Evolutionary conservation across 805 yeast species (phyloP), one percentile per base, ranked within the genome.

Genomic region (Lachancea lanzarotensis): DNA sequence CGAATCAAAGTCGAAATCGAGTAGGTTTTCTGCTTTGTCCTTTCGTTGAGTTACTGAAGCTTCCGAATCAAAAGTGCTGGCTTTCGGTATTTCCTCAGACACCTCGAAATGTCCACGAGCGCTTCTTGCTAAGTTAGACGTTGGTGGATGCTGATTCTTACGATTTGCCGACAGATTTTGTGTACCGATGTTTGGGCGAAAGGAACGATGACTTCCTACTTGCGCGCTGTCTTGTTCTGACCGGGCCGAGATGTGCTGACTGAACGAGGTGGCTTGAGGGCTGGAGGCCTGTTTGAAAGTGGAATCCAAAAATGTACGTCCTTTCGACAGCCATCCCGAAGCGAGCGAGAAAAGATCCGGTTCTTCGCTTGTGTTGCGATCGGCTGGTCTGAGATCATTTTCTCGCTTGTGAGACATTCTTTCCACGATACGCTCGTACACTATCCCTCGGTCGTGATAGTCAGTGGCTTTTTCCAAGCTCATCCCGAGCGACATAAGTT

Each of bases 401-500:
- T 29, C 13, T n/a, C 32, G n/a, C n/a, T n/a, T 35, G 20, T 12
- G 17, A 13, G 17, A 20, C 25, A 35, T 39, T 12, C 34, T 32
- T 5, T 36, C 39, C 11, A 49, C 10, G 30, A 57, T 11, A 15
- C 51, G 50, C 9, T 63, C 65, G 49, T 60, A 63, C 5, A 52
- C 32, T 1, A 53, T 33, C 12, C 63, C 65, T 15, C 48, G 46
- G 10, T 59, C 58, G 35, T 57, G 59, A 29, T 44, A 50, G 1
- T 40, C n/a, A 5, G 32, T 35, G 12, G 67, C 62, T 38, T 52
- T 43, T 3, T 55, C 55, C 12, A 59, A 49, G 2, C 56, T 38
- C 4, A 55, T 37, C 3, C 59, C 65, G 36, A 63, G 46, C 0
- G 67, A 63, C 67, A 63, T 63, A 38, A 63, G 40, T 40, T 50